Base-by-base conservation (phyloP, 495 filamentous ascomycete species). In the Apiosordaria backusii region DNA sequence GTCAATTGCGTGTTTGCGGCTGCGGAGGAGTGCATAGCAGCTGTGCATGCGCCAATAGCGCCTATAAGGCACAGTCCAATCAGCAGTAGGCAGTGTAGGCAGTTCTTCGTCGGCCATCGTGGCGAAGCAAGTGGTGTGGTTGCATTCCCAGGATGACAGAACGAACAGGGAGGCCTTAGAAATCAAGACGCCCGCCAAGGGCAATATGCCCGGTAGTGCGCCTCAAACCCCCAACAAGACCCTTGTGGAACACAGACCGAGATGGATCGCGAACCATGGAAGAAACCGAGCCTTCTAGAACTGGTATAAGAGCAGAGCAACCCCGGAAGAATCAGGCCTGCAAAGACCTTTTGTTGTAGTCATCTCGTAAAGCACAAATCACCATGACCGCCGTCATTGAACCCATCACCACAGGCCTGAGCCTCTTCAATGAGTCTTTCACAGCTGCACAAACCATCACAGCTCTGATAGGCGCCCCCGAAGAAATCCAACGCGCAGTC, bases 341-440 rank as follows among this genome's bases (percentile, higher is more conserved):
- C 35, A 45, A 0, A 45, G 35, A 18, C 35, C 35, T 1, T 45
- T 45, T 45, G 35, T 45, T 13, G 16, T 35, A 6, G 3, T 35
- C 29, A 6, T 10, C 10, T 10, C 29, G 10, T 10, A 4, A 35
- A 35, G 10, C 29, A 10, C 5, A 54, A 13, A 54, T n/a, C 52
- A 21, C 10, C 53, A 57, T 22, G 23, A 21, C 23, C 4, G 53
- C 53, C 18, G 53, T 24, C 7, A 59, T 59, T 13, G 57, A 59
- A 59, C 57, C 57, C 19, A 18, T 59, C 23, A 59, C 57, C 21
- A 59, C 57, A 18, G 57, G 23, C 57, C 57, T 59, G 9, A 25
- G 22, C 57, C 57, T 59, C 57, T 26, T 59, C 57, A 59, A 59
- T 23, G 57, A 59, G 26, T 23, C 57, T 26, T 59, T 59, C 57